A percentile compares a stretch with the other conserved stretches of the same genome.
Evolutionary conservation across 2,329 filamentous ascomycete genomes (phyloP).

Genomic region (Colletotrichum musicola): DNA sequence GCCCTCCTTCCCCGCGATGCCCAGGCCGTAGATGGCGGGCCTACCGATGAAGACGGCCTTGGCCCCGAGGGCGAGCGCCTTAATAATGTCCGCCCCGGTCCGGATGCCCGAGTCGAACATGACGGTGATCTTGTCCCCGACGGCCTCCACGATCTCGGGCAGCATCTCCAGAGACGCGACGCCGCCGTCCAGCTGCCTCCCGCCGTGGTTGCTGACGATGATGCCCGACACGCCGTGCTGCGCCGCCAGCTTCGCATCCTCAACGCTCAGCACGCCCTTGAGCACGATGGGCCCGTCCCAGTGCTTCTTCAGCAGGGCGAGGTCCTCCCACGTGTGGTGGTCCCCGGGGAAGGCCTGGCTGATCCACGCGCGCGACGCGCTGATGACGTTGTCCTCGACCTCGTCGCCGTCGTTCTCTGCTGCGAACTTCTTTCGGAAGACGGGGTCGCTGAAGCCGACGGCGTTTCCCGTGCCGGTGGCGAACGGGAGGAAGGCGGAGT

Average conservation of each 20-base stretch:
- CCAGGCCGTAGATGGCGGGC: slow-evolving; percentile 52
- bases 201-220: slow-evolving; percentile 72
- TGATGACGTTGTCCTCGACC: slow-evolving; percentile 61
- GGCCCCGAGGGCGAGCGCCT: slow-evolving; percentile 69
- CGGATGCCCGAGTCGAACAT: slow-evolving; percentile 72
- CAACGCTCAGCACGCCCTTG: slow-evolving; percentile 50
- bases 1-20: slow-evolving; percentile 66
- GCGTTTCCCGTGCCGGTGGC: slow-evolving; percentile 69
- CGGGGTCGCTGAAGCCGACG: slow-evolving; percentile 75
- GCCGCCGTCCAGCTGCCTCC: slow-evolving; percentile 60
- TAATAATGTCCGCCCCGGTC: slow-evolving; percentile 71
- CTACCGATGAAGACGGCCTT: slow-evolving; percentile 70
- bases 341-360: slow-evolving; percentile 63
- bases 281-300: slow-evolving; percentile 72
- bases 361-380: slow-evolving; percentile 67
- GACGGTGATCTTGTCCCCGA: slow-evolving; percentile 69
- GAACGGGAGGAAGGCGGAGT: slow-evolving; percentile 72
- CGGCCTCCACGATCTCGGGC: slow-evolving; percentile 69
- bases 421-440: slow-evolving; percentile 70
- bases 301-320: slow-evolving; percentile 67
- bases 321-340: slow-evolving; percentile 71
- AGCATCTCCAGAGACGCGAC: slow-evolving; percentile 68
- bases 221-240: slow-evolving; percentile 69
- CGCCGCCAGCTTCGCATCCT: slow-evolving; percentile 57
- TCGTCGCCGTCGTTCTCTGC: slow-evolving; percentile 58